phyloP scores from a whole-genome alignment of 225 moss, liverwort and hornwort genomes.

The Bryum argenteum region DNA sequence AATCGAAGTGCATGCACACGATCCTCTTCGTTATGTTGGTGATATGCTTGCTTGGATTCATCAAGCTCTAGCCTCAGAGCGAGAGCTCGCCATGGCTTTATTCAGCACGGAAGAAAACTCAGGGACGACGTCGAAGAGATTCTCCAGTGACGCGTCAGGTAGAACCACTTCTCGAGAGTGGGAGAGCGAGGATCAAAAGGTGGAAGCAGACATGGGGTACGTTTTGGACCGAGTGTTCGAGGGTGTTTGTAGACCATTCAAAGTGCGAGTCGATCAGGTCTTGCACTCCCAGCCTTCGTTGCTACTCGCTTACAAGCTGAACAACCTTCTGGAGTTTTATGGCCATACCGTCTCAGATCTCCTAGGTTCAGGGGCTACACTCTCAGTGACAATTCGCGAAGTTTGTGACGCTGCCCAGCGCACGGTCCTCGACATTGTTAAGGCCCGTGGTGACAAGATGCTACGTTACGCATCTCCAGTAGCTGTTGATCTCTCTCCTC shows the following conservation, averaged over 20 bases:
- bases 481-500: constrained; percentile 91
- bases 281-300: constrained; percentile 94
- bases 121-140: constrained; percentile 79
- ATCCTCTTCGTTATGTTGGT: constrained; percentile 96
- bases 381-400: constrained; percentile 90
- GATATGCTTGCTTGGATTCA: constrained; percentile 99
- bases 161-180: constrained; percentile 55
- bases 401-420: constrained; percentile 87
- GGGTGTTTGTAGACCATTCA: constrained; percentile 97
- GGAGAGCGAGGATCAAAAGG: constrained; percentile 79
- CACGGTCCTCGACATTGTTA: constrained; percentile 87
- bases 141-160: constrained; percentile 75
- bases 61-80: constrained; percentile 98
- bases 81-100: constrained; percentile 90
- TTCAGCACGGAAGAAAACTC: constrained; percentile 82
- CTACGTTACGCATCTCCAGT: constrained; percentile 80
- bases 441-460: constrained; percentile 88
- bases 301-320: constrained; percentile 89
- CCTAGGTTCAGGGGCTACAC: constrained; percentile 73
- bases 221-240: constrained; percentile 96
- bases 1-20: constrained; percentile 99
- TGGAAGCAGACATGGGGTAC: constrained; percentile 85
- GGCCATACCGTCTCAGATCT: constrained; percentile 91
- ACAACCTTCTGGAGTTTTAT: constrained; percentile 94
- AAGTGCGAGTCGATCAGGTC: constrained; percentile 98